These are phyloP conservation scores for Cystofilobasidium bisporidii DNA, from an alignment of 768 basidiomycete species.

Conservation along the genomic window DNA sequence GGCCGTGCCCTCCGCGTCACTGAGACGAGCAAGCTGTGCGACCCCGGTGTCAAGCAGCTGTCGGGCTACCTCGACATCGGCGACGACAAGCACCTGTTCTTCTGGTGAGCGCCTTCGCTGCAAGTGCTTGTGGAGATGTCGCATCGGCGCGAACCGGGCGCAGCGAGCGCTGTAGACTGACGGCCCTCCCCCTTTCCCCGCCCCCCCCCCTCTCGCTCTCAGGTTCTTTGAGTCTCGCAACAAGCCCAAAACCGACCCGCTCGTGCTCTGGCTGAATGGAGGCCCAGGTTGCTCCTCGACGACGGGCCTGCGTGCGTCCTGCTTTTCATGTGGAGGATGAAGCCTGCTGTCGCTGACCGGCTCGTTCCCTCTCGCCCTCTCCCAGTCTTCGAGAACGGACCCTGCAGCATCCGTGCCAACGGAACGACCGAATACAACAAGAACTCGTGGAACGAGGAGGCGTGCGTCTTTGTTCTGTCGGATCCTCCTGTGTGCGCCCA, in stretches of 20 bases:
- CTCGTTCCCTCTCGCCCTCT: not conserved
- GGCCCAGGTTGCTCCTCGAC: conserved; percentile 46
- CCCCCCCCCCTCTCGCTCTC: not conserved
- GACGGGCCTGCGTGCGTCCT: conserved; percentile 21
- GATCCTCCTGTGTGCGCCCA: too few species aligned
- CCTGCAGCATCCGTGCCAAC: conserved; percentile 62
- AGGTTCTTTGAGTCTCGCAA: conserved; percentile 84
- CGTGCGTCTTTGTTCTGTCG: not conserved
- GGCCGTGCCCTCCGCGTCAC: conserved; percentile 36
- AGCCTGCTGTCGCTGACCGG: too few species aligned
- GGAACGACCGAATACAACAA: conserved; percentile 55
- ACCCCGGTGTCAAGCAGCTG: conserved; percentile 65
- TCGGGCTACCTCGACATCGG: conserved; percentile 77
- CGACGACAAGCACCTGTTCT: conserved; percentile 84
- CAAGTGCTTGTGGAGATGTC: too few species aligned
- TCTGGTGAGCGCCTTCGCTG: conserved; percentile 28
- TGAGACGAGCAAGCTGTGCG: conserved; percentile 66
- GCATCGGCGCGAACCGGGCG: not conserved
- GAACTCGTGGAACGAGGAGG: conserved; percentile 69
- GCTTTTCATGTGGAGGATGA: not conserved
- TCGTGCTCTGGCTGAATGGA: conserved; percentile 85
- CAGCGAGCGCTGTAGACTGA: too few species aligned
- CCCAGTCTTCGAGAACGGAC: conserved; percentile 51
- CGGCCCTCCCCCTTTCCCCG: too few species aligned
- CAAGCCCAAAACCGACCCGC: conserved; percentile 64